phyloP scores from a whole-genome alignment of 2,329 filamentous ascomycete species.

The Botrytis porri region DNA sequence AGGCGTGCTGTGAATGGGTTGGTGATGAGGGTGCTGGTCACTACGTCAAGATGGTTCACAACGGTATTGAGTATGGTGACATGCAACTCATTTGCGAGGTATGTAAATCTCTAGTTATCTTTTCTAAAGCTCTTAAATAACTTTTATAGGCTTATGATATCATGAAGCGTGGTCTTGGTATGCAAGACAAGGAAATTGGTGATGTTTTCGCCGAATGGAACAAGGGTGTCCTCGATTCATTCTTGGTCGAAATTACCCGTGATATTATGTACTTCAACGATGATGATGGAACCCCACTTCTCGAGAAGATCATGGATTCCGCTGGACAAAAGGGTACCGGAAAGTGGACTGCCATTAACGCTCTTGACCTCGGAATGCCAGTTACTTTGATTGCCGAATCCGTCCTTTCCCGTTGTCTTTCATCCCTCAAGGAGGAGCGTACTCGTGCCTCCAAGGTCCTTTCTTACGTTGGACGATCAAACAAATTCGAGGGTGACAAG shows the following conservation, averaged over 20 bases:
- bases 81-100: slow-evolving; percentile 99
- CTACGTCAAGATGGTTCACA: slow-evolving; percentile 99
- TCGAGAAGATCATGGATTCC: slow-evolving; percentile 99
- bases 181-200: slow-evolving; percentile 90
- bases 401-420: slow-evolving; percentile 92
- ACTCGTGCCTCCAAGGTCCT: slow-evolving; percentile 76
- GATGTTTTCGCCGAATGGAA: slow-evolving; percentile 96
- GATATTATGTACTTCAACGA: slow-evolving; percentile 99
- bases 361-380: slow-evolving; percentile 96
- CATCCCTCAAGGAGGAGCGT: slow-evolving; percentile 92
- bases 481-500: slow-evolving; percentile 85
- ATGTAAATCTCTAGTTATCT: slow-evolving; percentile 37
- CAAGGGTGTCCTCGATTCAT: slow-evolving; percentile 96
- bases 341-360: slow-evolving; percentile 99
- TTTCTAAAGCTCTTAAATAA: slow-evolving; percentile 21
- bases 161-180: slow-evolving; percentile 94
- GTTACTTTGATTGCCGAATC: slow-evolving; percentile 97
- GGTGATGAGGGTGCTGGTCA: slow-evolving; percentile 99
- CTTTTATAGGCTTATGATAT: slow-evolving; percentile 86
- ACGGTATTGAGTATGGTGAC: slow-evolving; percentile 99
- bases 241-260: slow-evolving; percentile 98
- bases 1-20: slow-evolving; percentile 99
- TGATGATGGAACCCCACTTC: slow-evolving; percentile 82
- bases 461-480: slow-evolving; percentile 67
- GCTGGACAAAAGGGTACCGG: slow-evolving; percentile 99